Conservation (phyloP, 768 basidiomycete species). For the Galerina marginata region DNA sequence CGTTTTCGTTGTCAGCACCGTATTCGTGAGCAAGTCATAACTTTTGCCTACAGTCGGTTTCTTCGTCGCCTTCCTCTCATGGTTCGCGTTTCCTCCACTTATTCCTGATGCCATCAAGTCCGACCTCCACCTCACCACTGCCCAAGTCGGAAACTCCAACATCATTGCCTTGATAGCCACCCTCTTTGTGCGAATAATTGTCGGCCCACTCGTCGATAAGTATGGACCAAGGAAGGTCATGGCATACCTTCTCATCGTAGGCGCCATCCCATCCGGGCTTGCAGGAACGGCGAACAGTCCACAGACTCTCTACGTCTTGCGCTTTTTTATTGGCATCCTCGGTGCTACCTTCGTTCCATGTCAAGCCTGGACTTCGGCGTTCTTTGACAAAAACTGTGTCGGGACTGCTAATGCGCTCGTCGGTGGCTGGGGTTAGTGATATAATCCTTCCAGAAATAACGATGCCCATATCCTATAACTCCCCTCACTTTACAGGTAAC, state of each 20-base stretch:
- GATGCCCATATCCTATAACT: not conserved
- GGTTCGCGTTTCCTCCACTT: constrained; percentile 70
- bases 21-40: not conserved
- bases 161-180: constrained; percentile 53
- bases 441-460: constrained; percentile 16
- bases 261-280: constrained; percentile 63
- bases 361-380: constrained; percentile 63
- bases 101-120: constrained; percentile 58
- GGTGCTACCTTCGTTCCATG: constrained; percentile 68
- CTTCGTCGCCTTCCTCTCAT: constrained; percentile 53
- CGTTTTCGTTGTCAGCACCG: not conserved
- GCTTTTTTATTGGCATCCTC: constrained; percentile 66
- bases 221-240: constrained; percentile 62
- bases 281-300: constrained; percentile 54
- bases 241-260: constrained; percentile 56
- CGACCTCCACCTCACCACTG: constrained; percentile 54
- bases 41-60: constrained; percentile 41
- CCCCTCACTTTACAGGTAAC: constrained; percentile 22
- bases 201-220: constrained; percentile 57
- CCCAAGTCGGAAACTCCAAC: constrained; percentile 57
- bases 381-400: constrained; percentile 56
- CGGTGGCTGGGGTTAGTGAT: constrained; percentile 56
- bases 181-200: constrained; percentile 48
- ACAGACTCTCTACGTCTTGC: constrained; percentile 41
- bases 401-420: constrained; percentile 58